Percentiles rank a stretch among this genome's conserved stretches.
phyloP scores from a whole-genome alignment of 2,329 filamentous ascomycete genomes.

The Reticulascus tulasneorum region DNA sequence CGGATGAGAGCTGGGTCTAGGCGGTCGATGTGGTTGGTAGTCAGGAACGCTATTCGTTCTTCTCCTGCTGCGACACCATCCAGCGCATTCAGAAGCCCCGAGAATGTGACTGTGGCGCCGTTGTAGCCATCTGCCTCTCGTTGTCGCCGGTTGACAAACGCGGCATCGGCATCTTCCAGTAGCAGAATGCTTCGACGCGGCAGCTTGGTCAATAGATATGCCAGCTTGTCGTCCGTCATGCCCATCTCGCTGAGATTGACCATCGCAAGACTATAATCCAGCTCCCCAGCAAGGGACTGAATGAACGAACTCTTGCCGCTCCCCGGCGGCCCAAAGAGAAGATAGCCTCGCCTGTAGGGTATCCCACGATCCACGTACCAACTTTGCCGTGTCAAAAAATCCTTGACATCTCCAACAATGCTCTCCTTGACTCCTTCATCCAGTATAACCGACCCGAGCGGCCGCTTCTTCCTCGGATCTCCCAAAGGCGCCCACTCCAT shows the following conservation, averaged over 20 bases:
- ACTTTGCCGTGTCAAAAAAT: conserved; percentile 72
- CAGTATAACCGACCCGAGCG: conserved; percentile 81
- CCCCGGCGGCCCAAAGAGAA: conserved; percentile 84
- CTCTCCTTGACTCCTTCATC: conserved; percentile 79
- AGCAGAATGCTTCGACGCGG: conserved; percentile 78
- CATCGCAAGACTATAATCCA: conserved; percentile 91
- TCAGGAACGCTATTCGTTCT: conserved; percentile 89
- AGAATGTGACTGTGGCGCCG: conserved; percentile 90
- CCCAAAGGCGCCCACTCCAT: conserved; percentile 85
- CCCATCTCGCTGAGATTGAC: conserved; percentile 87
- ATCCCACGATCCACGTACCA: conserved; percentile 97
- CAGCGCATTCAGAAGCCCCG: conserved; percentile 77
- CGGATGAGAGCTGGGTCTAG: conserved; percentile 86
- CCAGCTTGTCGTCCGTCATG: conserved; percentile 83
- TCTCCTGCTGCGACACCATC: conserved; percentile 95
- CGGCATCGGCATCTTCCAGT: conserved; percentile 87
- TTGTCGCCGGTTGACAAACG: conserved; percentile 77
- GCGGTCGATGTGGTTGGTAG: conserved; percentile 88
- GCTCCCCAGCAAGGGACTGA: conserved; percentile 85
- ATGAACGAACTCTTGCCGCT: conserved; percentile 97
- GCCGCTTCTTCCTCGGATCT: conserved; percentile 78
- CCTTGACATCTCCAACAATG: conserved; percentile 74
- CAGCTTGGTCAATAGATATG: conserved; percentile 79
- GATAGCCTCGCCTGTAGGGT: conserved; percentile 83
- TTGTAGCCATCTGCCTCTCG: conserved; percentile 77